A percentile compares a stretch with the other conserved stretches of the same genome.
These are phyloP conservation scores for Luffa acutangula DNA, from an alignment of 306 rosid genomes.

Conservation along the genomic window DNA sequence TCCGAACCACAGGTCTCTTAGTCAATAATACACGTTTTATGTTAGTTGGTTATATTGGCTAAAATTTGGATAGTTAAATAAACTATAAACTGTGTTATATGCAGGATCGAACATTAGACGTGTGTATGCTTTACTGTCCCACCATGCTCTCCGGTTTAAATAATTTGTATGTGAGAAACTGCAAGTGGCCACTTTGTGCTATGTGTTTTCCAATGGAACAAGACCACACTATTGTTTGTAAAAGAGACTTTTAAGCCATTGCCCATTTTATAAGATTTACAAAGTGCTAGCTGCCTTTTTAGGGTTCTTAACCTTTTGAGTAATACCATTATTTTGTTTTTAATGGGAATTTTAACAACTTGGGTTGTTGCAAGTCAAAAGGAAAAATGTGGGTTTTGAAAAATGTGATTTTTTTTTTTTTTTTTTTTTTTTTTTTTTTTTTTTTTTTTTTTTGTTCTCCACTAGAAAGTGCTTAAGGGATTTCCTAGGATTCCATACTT, in stretches of 20 bases:
- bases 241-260: not conserved
- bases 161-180: no score
- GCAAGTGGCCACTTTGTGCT: no score
- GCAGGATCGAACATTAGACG: no score
- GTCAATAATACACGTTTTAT: no score
- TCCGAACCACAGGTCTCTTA: no score
- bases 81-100: no score
- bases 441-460: not conserved
- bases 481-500: conserved; percentile 53
- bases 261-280: not conserved
- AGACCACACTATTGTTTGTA: not conserved
- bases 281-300: not conserved
- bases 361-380: not conserved
- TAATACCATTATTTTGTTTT: not conserved
- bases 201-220: not conserved
- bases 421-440: no score
- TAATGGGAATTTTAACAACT: not conserved
- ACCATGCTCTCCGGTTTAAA: not conserved
- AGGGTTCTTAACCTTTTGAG: not conserved
- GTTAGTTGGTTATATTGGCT: no score
- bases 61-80: no score
- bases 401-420: no score
- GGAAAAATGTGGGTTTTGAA: conserved; percentile 10
- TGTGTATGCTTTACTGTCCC: no score
- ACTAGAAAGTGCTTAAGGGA: not conserved